Conservation (phyloP, 805 yeast genomes). For the Metschnikowia colocasiae region DNA sequence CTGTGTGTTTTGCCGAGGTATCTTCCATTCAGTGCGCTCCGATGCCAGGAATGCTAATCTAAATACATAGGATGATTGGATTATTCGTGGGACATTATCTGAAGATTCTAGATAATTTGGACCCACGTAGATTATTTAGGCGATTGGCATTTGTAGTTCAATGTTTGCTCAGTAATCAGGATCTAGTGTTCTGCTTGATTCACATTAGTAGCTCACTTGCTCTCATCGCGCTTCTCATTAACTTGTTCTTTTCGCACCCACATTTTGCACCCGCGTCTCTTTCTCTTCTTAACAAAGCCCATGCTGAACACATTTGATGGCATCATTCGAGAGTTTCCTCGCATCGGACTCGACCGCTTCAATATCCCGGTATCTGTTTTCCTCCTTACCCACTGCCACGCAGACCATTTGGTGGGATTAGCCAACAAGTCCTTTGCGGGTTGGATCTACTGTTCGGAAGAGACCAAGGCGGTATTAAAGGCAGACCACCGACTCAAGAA, state of each 20-base stretch:
- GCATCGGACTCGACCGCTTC: slow-evolving; percentile 38
- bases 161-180: too few relatives aligned
- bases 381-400: slow-evolving; percentile 51
- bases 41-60: too few relatives aligned
- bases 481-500: slow-evolving; percentile 17
- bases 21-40: too few relatives aligned
- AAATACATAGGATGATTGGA: too few relatives aligned
- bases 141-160: too few relatives aligned
- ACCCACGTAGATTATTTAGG: too few relatives aligned
- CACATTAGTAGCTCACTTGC: background rate
- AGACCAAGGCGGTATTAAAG: slow-evolving; percentile 32
- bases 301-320: slow-evolving; percentile 38
- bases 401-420: slow-evolving; percentile 52
- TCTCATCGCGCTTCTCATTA: background rate
- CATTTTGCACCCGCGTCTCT: slow-evolving; percentile 11
- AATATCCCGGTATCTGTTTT: slow-evolving; percentile 23
- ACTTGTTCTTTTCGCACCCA: slow-evolving; percentile 5
- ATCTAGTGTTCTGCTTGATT: too few relatives aligned
- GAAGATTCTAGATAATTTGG: too few relatives aligned
- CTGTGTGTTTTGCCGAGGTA: too few relatives aligned
- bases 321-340: slow-evolving; percentile 45
- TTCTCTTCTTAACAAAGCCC: background rate
- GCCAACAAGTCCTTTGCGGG: slow-evolving; percentile 37
- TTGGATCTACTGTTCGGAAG: slow-evolving; percentile 44
- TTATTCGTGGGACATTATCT: too few relatives aligned